These are phyloP conservation scores for Cephalotrichum gorgonifer DNA, from an alignment of 2,329 filamentous ascomycete species.

Conservation along the genomic window DNA sequence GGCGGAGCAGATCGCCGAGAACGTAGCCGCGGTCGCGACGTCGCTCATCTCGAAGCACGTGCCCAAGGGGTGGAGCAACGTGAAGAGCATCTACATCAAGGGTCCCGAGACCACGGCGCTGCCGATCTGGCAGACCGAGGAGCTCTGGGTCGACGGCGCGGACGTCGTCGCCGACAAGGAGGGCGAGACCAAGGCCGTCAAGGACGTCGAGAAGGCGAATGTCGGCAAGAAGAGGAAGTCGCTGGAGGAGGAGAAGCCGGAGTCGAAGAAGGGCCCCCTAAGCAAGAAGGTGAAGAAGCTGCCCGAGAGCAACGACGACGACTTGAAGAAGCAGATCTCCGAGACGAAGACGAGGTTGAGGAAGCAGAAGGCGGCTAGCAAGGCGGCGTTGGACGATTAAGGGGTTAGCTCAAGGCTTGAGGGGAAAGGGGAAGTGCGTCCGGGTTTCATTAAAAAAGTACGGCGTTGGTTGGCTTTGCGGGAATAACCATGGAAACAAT, in stretches of 20 bases:
- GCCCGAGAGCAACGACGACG: conserved; percentile 37
- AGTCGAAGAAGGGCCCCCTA: conserved; percentile 15
- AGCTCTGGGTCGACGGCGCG: conserved; percentile 76
- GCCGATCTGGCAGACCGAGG: conserved; percentile 88
- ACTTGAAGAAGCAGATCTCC: conserved; percentile 48
- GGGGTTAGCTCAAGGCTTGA: background rate
- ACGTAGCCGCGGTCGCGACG: conserved; percentile 62
- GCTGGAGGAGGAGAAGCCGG: conserved; percentile 19
- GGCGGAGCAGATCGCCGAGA: conserved; percentile 67
- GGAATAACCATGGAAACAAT: too few species aligned
- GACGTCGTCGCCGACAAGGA: conserved; percentile 58
- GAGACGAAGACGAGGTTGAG: conserved; percentile 45
- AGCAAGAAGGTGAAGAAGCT: conserved; percentile 34
- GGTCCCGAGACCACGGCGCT: conserved; percentile 77
- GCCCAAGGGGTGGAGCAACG: conserved; percentile 77
- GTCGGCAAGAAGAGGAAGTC: conserved; percentile 52
- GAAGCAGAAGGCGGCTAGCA: conserved; percentile 49
- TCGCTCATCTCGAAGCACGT: conserved; percentile 70
- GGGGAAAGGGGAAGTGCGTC: background rate
- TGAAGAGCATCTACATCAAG: conserved; percentile 82
- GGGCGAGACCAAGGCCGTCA: conserved; percentile 34
- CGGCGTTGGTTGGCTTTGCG: conserved; percentile 3
- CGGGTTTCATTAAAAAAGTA: background rate
- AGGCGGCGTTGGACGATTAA: conserved; percentile 37
- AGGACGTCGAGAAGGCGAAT: conserved; percentile 39